These are phyloP conservation scores for Xylaria sp. DNA, from an alignment of 2,329 filamentous ascomycete genomes.

Conservation along the genomic window DNA sequence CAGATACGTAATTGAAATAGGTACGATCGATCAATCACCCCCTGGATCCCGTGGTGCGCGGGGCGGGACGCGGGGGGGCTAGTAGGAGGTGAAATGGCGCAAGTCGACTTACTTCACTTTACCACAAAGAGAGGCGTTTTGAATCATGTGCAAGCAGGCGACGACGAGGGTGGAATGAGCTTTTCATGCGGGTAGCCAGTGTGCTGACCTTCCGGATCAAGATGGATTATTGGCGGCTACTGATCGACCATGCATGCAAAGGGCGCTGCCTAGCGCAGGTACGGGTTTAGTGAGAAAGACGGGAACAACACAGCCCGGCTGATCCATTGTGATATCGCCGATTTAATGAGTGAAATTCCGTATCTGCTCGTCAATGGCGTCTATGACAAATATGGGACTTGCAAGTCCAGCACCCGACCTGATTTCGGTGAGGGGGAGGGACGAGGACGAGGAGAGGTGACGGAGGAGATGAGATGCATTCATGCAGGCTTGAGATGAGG, in stretches of 20 bases:
- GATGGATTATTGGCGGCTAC: constrained; percentile 3
- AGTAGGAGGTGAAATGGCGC: constrained; percentile 1
- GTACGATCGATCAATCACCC: neutral
- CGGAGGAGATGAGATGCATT: too few species aligned
- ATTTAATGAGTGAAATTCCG: too few species aligned
- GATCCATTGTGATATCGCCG: too few species aligned
- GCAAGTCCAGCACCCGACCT: too few species aligned
- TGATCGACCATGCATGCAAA: constrained; percentile 11
- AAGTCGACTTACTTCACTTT: neutral
- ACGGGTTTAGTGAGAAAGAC: too few species aligned
- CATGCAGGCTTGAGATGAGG: too few species aligned
- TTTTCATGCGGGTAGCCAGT: neutral
- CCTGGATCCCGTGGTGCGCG: constrained; percentile 11
- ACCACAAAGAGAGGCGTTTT: constrained; percentile 4
- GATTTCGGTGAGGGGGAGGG: too few species aligned
- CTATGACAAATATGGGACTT: too few species aligned
- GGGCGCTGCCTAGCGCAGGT: neutral
- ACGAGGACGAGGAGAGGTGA: too few species aligned
- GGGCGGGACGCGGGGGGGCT: constrained; percentile 11
- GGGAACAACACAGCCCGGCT: too few species aligned
- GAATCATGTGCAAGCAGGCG: neutral
- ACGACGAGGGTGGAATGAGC: neutral
- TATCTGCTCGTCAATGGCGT: too few species aligned
- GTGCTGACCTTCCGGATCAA: constrained; percentile 9
- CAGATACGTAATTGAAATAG: too few species aligned